Evolutionary conservation across 2,329 filamentous ascomycete species (phyloP).

Genomic region (Eutypa lata): DNA sequence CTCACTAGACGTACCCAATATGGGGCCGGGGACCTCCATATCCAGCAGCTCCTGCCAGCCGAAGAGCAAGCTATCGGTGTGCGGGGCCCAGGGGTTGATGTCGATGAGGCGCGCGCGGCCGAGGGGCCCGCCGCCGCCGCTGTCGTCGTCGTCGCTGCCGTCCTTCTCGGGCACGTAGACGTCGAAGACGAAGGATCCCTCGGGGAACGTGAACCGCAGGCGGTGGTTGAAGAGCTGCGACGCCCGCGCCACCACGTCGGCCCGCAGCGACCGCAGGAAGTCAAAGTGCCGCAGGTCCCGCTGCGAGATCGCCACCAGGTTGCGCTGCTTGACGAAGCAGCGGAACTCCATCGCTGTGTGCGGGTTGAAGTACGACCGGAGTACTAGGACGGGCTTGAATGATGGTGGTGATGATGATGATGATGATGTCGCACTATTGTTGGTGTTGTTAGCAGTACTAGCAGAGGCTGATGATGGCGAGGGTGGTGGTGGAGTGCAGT

Average conservation of each 20-base stretch:
- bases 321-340: slow-evolving; percentile 84
- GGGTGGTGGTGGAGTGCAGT: slow-evolving; percentile 48
- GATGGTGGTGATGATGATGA: slow-evolving; percentile 27
- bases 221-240: slow-evolving; percentile 73
- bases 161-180: slow-evolving; percentile 77
- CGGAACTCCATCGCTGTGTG: slow-evolving; percentile 93
- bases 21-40: slow-evolving; percentile 58
- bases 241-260: slow-evolving; percentile 65
- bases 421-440: slow-evolving; percentile 34
- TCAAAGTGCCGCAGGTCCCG: slow-evolving; percentile 87
- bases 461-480: slow-evolving; percentile 27
- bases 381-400: slow-evolving; percentile 75
- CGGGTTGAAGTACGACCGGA: slow-evolving; percentile 83
- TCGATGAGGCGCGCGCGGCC: slow-evolving; percentile 83
- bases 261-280: slow-evolving; percentile 66
- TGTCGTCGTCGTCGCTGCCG: slow-evolving; percentile 17
- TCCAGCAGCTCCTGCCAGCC: slow-evolving; percentile 84
- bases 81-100: slow-evolving; percentile 88
- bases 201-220: slow-evolving; percentile 75
- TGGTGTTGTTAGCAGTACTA: slow-evolving; percentile 41
- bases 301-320: slow-evolving; percentile 80
- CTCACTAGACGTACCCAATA: slow-evolving; percentile 48
- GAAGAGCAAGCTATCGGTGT: slow-evolving; percentile 87
- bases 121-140: slow-evolving; percentile 55
- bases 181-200: slow-evolving; percentile 83